A percentile compares a stretch with the other conserved stretches of the same genome.
Evolutionary conservation across 305 asterid genomes (phyloP).

Genomic region (Fraxinus baroniana): DNA sequence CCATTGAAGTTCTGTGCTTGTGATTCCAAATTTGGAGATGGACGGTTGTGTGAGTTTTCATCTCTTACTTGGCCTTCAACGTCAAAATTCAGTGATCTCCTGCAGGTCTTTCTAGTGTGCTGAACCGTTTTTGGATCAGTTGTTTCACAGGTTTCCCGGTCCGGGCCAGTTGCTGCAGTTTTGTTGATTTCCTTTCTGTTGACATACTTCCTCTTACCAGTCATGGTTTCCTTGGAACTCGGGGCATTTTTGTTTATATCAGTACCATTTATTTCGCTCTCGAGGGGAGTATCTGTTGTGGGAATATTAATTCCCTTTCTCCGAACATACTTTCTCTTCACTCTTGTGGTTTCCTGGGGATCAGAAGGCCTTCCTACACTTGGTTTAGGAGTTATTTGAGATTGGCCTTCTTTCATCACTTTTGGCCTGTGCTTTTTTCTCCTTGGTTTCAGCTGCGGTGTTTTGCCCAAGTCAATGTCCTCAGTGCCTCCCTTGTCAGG

Average conservation of each 20-base stretch:
- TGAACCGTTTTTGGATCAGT: constrained; percentile 21
- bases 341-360: constrained; percentile 35
- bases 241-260: constrained; percentile 25
- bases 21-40: constrained; percentile 32
- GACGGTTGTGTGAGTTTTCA: constrained; percentile 32
- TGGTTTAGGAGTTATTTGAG: constrained; percentile 48
- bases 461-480: constrained; percentile 48
- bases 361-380: constrained; percentile 41
- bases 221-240: constrained; percentile 16
- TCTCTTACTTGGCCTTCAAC: constrained; percentile 38
- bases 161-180: constrained; percentile 29
- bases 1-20: constrained; percentile 30
- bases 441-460: constrained; percentile 72
- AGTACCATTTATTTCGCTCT: constrained; percentile 28
- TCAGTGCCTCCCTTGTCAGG: constrained; percentile 66
- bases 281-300: constrained; percentile 23
- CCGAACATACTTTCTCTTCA: constrained; percentile 55
- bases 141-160: constrained; percentile 34
- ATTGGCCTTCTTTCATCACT: constrained; percentile 67
- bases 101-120: constrained; percentile 57
- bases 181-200: constrained; percentile 33
- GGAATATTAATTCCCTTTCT: constrained; percentile 36
- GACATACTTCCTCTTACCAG: constrained; percentile 32
- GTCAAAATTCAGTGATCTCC: constrained; percentile 61
- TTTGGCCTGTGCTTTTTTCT: constrained; percentile 91